Percentiles rank a stretch among this genome's conserved stretches.
phyloP scores from a whole-genome alignment of 164 flowering plant genomes.

The Tetracentron sinense region DNA sequence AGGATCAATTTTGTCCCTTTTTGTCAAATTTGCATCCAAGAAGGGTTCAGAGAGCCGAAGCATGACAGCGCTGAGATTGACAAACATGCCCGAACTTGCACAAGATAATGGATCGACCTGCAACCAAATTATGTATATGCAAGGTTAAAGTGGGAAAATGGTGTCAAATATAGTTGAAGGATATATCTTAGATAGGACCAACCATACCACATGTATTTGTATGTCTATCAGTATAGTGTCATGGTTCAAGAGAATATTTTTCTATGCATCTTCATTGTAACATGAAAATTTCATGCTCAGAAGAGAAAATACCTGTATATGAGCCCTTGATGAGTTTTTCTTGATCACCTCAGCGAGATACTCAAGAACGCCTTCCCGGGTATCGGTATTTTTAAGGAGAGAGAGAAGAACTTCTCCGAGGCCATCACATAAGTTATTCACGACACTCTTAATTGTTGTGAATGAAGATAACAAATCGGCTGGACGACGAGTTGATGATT shows the following conservation, averaged over 20 bases:
- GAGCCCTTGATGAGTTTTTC: slow-evolving; percentile 83
- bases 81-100: slow-evolving; percentile 98
- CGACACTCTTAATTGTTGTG: slow-evolving; percentile 76
- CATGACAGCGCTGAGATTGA: slow-evolving; percentile 93
- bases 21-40: slow-evolving; percentile 73
- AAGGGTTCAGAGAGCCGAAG: slow-evolving; percentile 94
- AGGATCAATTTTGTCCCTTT: slow-evolving; percentile 85
- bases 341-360: slow-evolving; percentile 87
- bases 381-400: slow-evolving; percentile 68
- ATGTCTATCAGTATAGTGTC: background rate
- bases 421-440: slow-evolving; percentile 77
- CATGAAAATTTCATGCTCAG: slow-evolving; percentile 1
- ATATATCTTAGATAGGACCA: background rate
- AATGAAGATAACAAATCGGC: slow-evolving; percentile 85
- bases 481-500: slow-evolving; percentile 71
- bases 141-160: too few relatives aligned
- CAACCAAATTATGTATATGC: background rate
- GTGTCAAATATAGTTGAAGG: background rate
- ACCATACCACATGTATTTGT: background rate
- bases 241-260: background rate
- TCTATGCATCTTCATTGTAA: background rate
- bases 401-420: slow-evolving; percentile 65
- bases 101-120: slow-evolving; percentile 91
- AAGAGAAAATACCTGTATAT: slow-evolving; percentile 61
- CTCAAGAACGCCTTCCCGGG: slow-evolving; percentile 76